Evolutionary conservation across 2,329 filamentous ascomycete species (phyloP).

Genomic region (Blastomyces gilchristii): DNA sequence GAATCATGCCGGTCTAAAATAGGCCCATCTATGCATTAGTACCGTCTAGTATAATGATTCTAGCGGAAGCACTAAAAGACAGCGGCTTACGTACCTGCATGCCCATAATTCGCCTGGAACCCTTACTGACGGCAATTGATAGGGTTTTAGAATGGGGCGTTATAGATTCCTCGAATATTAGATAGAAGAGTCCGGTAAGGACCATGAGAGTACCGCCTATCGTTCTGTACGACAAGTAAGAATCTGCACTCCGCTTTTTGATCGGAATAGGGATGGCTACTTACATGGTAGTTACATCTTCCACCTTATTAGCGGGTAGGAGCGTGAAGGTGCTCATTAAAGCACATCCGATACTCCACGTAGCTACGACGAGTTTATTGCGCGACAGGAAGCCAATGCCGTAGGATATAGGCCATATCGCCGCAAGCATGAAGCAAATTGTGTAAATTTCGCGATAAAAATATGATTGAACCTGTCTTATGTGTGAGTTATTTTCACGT

Average conservation of each 20-base stretch:
- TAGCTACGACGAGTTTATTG: slow-evolving; percentile 53
- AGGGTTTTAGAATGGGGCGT: slow-evolving; percentile 34
- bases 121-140: slow-evolving; percentile 19
- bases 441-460: slow-evolving; percentile 84
- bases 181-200: slow-evolving; percentile 62
- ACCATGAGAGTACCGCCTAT: slow-evolving; percentile 71
- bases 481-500: not conserved
- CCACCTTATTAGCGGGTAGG: slow-evolving; percentile 74
- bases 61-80: not conserved
- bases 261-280: slow-evolving; percentile 20
- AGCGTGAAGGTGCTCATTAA: slow-evolving; percentile 87
- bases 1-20: slow-evolving; percentile 58
- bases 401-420: slow-evolving; percentile 67
- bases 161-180: slow-evolving; percentile 63
- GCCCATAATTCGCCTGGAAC: slow-evolving; percentile 38
- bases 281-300: slow-evolving; percentile 65
- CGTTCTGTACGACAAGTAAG: slow-evolving; percentile 42
- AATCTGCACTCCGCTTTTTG: not conserved
- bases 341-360: slow-evolving; percentile 67
- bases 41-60: slow-evolving; percentile 4
- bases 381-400: slow-evolving; percentile 60
- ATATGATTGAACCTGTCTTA: slow-evolving; percentile 71
- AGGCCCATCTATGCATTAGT: slow-evolving; percentile 6
- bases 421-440: slow-evolving; percentile 61
- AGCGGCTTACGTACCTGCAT: slow-evolving; percentile 28